These are phyloP conservation scores for Leishmania braziliensis DNA, from an alignment of 208 protist genomes.

Conservation along the genomic window DNA sequence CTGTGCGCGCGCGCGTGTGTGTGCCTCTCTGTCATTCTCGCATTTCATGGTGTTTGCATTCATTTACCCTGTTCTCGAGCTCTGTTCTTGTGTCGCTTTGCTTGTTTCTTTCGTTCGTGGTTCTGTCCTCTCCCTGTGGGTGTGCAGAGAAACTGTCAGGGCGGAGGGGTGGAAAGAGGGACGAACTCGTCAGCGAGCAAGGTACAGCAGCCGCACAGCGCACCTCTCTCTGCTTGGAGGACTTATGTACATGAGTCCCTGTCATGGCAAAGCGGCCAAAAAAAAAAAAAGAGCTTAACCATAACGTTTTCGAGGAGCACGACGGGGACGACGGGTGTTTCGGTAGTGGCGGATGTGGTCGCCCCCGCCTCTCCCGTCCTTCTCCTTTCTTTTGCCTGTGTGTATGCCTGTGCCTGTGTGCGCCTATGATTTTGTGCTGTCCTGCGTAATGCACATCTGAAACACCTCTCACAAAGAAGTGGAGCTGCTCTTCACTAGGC, in stretches of 20 bases:
- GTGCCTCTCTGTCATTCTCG: slow-evolving; percentile 1
- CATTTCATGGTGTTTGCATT: too few relatives aligned
- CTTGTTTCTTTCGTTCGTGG: slow-evolving; percentile 2
- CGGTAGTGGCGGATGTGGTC: too few relatives aligned
- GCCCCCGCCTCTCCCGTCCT: too few relatives aligned
- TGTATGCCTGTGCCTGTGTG: background rate
- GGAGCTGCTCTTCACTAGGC: background rate
- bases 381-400: slow-evolving; percentile 4
- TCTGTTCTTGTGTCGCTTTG: background rate
- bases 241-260: background rate
- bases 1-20: background rate
- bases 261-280: background rate
- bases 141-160: too few relatives aligned
- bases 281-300: background rate
- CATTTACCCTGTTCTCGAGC: too few relatives aligned
- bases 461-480: background rate
- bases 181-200: background rate
- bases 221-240: background rate
- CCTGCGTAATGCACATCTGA: background rate
- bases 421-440: background rate
- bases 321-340: background rate
- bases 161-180: too few relatives aligned
- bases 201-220: background rate
- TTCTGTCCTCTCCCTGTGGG: slow-evolving; percentile 5
- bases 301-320: background rate